Base-by-base conservation (phyloP, 2,329 filamentous ascomycete genomes). In the Colletotrichum sojae region DNA sequence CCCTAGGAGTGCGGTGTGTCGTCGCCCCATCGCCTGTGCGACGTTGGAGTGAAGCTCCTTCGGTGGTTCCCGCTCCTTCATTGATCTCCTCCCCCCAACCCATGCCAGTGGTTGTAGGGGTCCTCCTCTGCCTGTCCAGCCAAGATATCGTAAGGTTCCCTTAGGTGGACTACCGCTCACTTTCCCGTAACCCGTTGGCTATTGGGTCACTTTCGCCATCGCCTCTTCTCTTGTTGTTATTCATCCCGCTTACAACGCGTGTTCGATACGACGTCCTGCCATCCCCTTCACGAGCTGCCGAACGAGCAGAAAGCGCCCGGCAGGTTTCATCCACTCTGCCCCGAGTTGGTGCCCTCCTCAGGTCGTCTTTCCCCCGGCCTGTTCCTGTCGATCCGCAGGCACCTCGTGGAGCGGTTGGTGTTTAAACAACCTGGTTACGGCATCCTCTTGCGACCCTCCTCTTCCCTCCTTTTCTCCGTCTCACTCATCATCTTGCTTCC, bases 1-100 rank as follows among this genome's bases (percentile, higher is more conserved):
- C 25, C 46, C 51, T 54, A 62, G 64, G 27, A 68, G 52, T 63
- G 40, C 58, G 27, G 53, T 48, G 63, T 54, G 57, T 67, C 58
- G 67, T 67, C 62, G 67, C 69, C 69, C 69, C 69, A 70, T 71
- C 58, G 53, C 61, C 49, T 71, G 67, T 71, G 67, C 62, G 69
- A 71, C 69, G 69, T 71, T 70, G 69, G 57, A 70, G 39, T 39
- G 52, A 39, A 49, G 27, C 55, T 55, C 51, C 43, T 52, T 51
- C 45, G 51, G 36, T 51, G 54, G 46, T 55, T 69, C 66, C 66
- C 62, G 49, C 49, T 59, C 31, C 63, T 67, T 22, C 13, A 56
- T 36, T 36, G 31, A 36, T 36, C 31, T 36, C 31, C 27, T 31
- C 27, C 27, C 56, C 27, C 55, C 45, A 31, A 45, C 45, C 16